Evolutionary conservation across 139 green algal genomes (phyloP), one percentile per base, ranked within the genome.

Genomic region (Choricystis sp.): DNA sequence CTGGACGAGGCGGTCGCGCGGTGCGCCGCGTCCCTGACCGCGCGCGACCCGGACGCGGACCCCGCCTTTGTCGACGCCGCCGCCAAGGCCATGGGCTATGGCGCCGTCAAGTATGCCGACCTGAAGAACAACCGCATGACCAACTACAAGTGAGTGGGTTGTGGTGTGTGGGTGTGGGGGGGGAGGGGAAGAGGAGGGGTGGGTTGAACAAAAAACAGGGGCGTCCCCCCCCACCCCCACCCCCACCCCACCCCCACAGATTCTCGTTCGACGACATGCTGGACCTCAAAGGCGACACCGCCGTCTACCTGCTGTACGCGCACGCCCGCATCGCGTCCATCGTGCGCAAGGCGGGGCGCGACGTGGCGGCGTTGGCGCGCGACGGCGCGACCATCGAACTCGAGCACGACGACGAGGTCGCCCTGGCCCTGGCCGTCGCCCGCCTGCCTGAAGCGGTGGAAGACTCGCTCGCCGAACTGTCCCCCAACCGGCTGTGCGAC

Each of bases 41-140:
- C 86, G 66, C 76, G 87, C 26, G 72, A 31, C 59, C 63, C 29
- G 63, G 57, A 30, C 29, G 21, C 48, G 27, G 24, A 31, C 23
- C 57, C 27, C 16, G 1, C 1, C 1, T 22, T 95, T 70, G 55
- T 96, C 26, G 81, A 94, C 26, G 66, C 66, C 4, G 73, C 81
- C 2, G 72, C 86, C 0, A 69, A 48, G 19, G 82, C 79, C 29
- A 90, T 97, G 83, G 91, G 91, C 60, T 96, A 96, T 66, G 89
- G 87, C 31, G 92, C 91, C 22, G 85, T 97, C 65, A 98, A 98
- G 81, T 98, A 98, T 70, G 88, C 88, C 3, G 92, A 98, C 82
- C 84, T 98, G 27, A 94, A 95, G 75, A 90, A 90, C 76, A 86
- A 94, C 70, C 79, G 88, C 29, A 72, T 76, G 24, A 94, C 92